A percentile compares a stretch with the other conserved stretches of the same genome.
Evolutionary conservation across 164 flowering plant species (phyloP).

Genomic region (Liriodendron chinense): DNA sequence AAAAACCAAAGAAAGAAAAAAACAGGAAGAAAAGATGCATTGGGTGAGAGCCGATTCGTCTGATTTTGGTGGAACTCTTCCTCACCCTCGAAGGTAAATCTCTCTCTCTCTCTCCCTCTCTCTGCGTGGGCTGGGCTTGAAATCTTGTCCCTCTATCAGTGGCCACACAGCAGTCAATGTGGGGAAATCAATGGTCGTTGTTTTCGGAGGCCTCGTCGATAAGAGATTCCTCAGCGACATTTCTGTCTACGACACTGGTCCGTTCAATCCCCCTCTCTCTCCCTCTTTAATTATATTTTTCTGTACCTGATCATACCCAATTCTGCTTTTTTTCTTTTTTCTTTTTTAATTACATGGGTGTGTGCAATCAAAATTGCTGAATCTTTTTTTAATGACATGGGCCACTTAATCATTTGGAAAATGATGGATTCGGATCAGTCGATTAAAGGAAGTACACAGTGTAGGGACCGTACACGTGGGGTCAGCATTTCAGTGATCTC

Average conservation of each 20-base stretch:
- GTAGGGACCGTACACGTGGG: too few relatives aligned
- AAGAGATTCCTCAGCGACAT: slow-evolving; percentile 74
- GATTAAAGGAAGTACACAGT: too few relatives aligned
- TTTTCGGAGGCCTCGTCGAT: slow-evolving; percentile 90
- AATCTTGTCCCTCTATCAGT: slow-evolving; percentile 34
- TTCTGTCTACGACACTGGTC: slow-evolving; percentile 78
- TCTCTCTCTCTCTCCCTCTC: neutral
- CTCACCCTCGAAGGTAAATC: slow-evolving; percentile 76
- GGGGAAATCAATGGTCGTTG: slow-evolving; percentile 78
- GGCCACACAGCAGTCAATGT: slow-evolving; percentile 86
- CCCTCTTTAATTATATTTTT: neutral
- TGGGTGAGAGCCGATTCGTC: slow-evolving; percentile 88
- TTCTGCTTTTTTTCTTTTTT: too few relatives aligned
- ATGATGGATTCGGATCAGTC: too few relatives aligned
- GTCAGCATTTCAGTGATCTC: too few relatives aligned
- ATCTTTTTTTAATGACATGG: too few relatives aligned
- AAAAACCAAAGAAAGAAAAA: neutral
- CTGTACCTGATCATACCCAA: too few relatives aligned
- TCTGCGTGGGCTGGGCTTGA: neutral
- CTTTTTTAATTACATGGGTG: too few relatives aligned
- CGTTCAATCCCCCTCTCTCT: neutral
- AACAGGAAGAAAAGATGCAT: slow-evolving; percentile 40
- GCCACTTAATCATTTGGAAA: too few relatives aligned
- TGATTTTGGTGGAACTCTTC: slow-evolving; percentile 74
- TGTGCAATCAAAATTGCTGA: too few relatives aligned